Evolutionary conservation across 129 eudicot species (phyloP).

Genomic region (sunflower (Helianthus annuus)): HanXRQr2.0-SUNRISE NC_035436.2:4147031-4147530

Average conservation of each 20-base stretch:
- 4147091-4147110: conserved; percentile 26
- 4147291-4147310: too few relatives aligned
- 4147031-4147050: conserved; percentile 37
- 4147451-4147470: conserved; percentile 26
- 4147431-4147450: conserved; percentile 34
- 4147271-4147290: too few relatives aligned
- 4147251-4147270: conserved; percentile 7
- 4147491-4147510: conserved; percentile 25
- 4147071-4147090: conserved; percentile 33
- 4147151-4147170: conserved; percentile 15
- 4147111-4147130: conserved; percentile 23
- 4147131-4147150: not conserved
- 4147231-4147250: conserved; percentile 15
- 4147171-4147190: conserved; percentile 12
- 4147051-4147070: conserved; percentile 33
- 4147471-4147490: conserved; percentile 31
- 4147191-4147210: conserved; percentile 15
- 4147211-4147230: conserved; percentile 15
- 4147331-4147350: not conserved
- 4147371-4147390: conserved; percentile 27
- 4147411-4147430: conserved; percentile 23
- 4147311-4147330: not conserved
- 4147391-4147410: conserved; percentile 19
- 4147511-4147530: conserved; percentile 20
- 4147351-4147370: conserved; percentile 33